A percentile compares a stretch with the other conserved stretches of the same genome.
phyloP scores from a whole-genome alignment of 805 yeast genomes.

The Dipodascus albidus region DNA sequence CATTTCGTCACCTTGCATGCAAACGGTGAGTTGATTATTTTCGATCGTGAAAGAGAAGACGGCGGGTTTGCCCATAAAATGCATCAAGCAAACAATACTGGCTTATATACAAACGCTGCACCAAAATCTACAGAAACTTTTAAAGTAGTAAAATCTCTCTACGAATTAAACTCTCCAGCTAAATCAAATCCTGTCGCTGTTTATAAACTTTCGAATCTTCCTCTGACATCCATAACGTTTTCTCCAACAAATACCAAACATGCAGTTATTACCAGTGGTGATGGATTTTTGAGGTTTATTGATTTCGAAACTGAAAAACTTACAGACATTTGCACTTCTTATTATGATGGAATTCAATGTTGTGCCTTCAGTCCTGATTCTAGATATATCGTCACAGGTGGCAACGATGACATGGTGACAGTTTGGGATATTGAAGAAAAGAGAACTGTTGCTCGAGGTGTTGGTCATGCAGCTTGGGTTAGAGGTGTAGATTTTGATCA shows the following conservation, averaged over 20 bases:
- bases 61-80: constrained; percentile 12
- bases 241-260: constrained; percentile 27
- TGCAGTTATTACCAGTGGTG: constrained; percentile 32
- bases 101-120: constrained; percentile 10
- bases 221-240: constrained; percentile 39
- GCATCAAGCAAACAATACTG: constrained; percentile 3
- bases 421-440: constrained; percentile 29
- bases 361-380: constrained; percentile 47
- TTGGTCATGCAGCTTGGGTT: constrained; percentile 46
- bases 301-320: constrained; percentile 35
- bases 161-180: background rate
- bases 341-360: constrained; percentile 52
- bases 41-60: constrained; percentile 42
- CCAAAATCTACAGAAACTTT: constrained; percentile 14
- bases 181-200: constrained; percentile 43
- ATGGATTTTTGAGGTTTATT: constrained; percentile 50
- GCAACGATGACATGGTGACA: constrained; percentile 41
- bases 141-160: constrained; percentile 10
- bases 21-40: constrained; percentile 48
- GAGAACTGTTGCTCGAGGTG: constrained; percentile 27
- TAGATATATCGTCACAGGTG: constrained; percentile 34
- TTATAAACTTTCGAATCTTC: constrained; percentile 46
- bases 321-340: constrained; percentile 48
- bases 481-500: constrained; percentile 35
- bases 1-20: constrained; percentile 46